Evolutionary conservation across 495 filamentous ascomycete species (phyloP), one percentile per base, ranked within the genome.

Genomic region (Oidiodendron maius): DNA sequence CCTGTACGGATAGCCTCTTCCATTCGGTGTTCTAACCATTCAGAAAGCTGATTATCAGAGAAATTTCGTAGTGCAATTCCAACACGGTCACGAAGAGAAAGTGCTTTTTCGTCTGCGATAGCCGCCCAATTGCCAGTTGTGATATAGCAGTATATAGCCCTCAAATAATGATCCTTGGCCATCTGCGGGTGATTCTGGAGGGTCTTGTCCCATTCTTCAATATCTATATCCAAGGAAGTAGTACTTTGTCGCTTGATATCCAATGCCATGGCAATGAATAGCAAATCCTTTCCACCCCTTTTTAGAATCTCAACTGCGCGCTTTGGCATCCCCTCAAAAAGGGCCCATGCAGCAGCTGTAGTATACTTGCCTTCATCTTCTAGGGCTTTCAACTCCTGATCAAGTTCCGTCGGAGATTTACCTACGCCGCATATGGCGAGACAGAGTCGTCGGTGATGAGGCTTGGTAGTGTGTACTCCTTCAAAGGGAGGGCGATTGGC

Each of bases 131-230:
- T 79, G 6, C 89, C 89, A 18, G 85, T 89, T 41, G 87, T 83
- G 42, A 96, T 89, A 44, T 89, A 82, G n/a, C 87, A 83, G n/a
- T 95, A 85, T 45, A 98, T 84, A 0, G 91, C 90, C 42, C 90
- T 82, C 9, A 93, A 77, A 59, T 95, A 96, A 0, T 90, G 88
- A 55, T 98, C 93, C 0, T 75, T 73, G 2, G 52, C 50, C 53
- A 59, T 57, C 30, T 41, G 32, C 10, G 46, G 49, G n/a, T 59
- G 39, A 52, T 81, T 80, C 0, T 71, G 64, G 43, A 77, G 71
- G 5, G 72, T 72, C 22, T 76, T 65, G 16, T 70, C 74, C 68
- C 74, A 68, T 30, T 50, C 25, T 5, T 23, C 18, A 4, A 18
- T 32, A 11, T 56, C 48, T 4, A 57, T 8, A 13, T 30, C 40